Percentiles rank a stretch among this genome's conserved stretches.
Conservation (phyloP, 164 flowering plant genomes). For the Protea cynaroides region DNA sequence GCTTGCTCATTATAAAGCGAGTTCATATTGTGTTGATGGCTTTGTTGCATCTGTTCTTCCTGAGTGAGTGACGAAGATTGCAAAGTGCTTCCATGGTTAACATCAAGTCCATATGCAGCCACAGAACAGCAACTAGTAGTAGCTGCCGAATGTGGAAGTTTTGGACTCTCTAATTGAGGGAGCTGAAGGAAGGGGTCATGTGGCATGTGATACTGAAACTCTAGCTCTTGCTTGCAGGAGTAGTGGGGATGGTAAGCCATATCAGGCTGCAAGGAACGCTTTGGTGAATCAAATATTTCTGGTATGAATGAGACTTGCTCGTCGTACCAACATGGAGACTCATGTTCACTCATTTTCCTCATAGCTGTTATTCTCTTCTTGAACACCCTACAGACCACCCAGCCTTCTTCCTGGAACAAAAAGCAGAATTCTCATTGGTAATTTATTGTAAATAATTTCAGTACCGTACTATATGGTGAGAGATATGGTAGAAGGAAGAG, state of each 20-base stretch:
- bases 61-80: slow-evolving; percentile 40
- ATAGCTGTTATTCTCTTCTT: slow-evolving; percentile 65
- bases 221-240: slow-evolving; percentile 74
- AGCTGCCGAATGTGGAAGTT: slow-evolving; percentile 36
- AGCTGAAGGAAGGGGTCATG: slow-evolving; percentile 60
- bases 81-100: slow-evolving; percentile 29
- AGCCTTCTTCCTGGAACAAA: slow-evolving; percentile 73
- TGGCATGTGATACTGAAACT: slow-evolving; percentile 42
- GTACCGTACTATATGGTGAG: not conserved
- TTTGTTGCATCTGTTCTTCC: slow-evolving; percentile 42
- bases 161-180: slow-evolving; percentile 83
- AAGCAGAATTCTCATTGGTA: not conserved
- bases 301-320: slow-evolving; percentile 83
- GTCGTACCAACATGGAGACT: slow-evolving; percentile 74
- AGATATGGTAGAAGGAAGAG: no score
- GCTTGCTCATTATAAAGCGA: slow-evolving; percentile 35
- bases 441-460: not conserved
- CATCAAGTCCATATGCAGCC: slow-evolving; percentile 28
- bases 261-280: slow-evolving; percentile 29
- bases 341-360: slow-evolving; percentile 51
- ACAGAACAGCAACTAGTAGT: slow-evolving; percentile 31
- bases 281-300: slow-evolving; percentile 62
- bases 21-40: slow-evolving; percentile 33
- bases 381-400: slow-evolving; percentile 96
- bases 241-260: slow-evolving; percentile 26